Base-by-base conservation (phyloP, 495 filamentous ascomycete species). In the Tuber indicum region DNA sequence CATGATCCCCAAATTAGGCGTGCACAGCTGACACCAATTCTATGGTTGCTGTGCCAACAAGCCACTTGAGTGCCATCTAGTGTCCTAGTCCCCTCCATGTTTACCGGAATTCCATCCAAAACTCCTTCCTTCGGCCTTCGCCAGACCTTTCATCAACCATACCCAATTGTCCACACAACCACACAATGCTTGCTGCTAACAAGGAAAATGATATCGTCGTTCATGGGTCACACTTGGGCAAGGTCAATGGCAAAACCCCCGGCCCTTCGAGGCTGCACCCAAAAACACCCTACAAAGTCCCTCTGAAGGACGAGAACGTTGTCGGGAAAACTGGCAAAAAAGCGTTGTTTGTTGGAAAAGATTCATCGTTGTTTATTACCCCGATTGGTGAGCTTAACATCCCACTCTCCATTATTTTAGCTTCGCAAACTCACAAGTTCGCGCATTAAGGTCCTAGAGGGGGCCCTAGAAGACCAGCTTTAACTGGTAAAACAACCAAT, bases 401-500 rank as follows among this genome's bases (percentile, higher is more conserved):
- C 39, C 47, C 17, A 72, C 72, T n/a, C 70, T 44, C 42, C 8
- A 32, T 44, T 16, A 6, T 79, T 23, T 39, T 46, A 12, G 70
- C 72, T 58, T 52, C 36, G 76, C 41, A 75, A 17, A 69, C 66
- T 26, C 23, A 72, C 73, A 52, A 26, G 69, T 72, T 69, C 86
- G 86, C 26, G 58, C 1, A 14, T 66, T 16, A 36, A 79, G 88
- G 78, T 10, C 41, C 36, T 72, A 26, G 9, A 70, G 76, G 93
- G n/a, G 92, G 88, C 70, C 88, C 91, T 71, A 89, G 90, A 62
- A 91, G 88, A 71, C 91, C 94, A 77, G 94, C 96, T 58, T 91
- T 93, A 6, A 85, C 98, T 72, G 96, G 96, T 86, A 99, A 99
- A 85, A 98, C 95, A 0, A 98, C 96, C 69, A 99, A 99, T 85